Evolutionary conservation across 1,284 basidiomycete species (phyloP), one percentile per base, ranked within the genome.

Genomic region (Pisolithus thermaeus): DNA sequence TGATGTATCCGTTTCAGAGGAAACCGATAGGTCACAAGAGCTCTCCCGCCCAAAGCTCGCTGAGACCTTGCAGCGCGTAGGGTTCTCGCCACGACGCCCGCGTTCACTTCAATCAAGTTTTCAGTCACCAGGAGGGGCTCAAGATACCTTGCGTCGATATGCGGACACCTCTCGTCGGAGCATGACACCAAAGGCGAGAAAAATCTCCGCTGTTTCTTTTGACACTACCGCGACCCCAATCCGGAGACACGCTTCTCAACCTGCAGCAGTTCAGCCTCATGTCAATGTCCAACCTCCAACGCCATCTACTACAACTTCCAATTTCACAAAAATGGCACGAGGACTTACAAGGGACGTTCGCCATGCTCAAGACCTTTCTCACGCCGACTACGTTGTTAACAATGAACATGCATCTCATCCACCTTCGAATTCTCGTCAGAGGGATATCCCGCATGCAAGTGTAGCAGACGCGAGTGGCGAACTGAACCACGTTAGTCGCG

Each of bases 51-150:
- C 83, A 6, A 84, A 79, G 60, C 73, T 89, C 25, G 74, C 82
- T 2, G 85, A 88, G 57, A 78, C 84, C 3, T 73, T 89, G 9
- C 75, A 78, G 22, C 77, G 78, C 27, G 76, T 82, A 36, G 76
- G 80, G 0, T 84, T 87, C 64, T 87, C 85, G 12, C 85, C 84
- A 3, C 82, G 83, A 61, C 77, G 85, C 11, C 87, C 84, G 0
- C 78, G 82, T 12, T 78, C 68, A 52, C 70, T 72, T 4, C 78
- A 74, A 32, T 57, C 61, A 12, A 60, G 59, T 52, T 45, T 41
- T 43, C 57, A 58, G 16, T 48, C 39, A 14, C 44, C 61, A 4
- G 43, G 56, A 25, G 49, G 38, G 4, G 28, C 49, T n/a, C 41
- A 50, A 11, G 61, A 60, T 20, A 7, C 51, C 5, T 58, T 54